These are phyloP conservation scores for Malus sylvestris DNA, from an alignment of 306 rosid genomes.

Conservation along the genomic window DNA sequence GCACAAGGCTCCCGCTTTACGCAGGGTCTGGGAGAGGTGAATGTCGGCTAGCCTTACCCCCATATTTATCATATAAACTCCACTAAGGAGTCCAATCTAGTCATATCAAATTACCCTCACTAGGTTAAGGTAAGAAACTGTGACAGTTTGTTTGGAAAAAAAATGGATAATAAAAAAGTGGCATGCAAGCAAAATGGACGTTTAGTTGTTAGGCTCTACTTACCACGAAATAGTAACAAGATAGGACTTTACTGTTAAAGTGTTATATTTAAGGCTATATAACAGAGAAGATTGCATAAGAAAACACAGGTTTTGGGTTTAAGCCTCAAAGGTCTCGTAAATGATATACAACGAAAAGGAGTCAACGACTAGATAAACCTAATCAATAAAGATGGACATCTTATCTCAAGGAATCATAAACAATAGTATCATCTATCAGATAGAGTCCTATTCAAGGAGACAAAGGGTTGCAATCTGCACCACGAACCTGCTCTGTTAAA, in stretches of 20 bases:
- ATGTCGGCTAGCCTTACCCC: too few relatives aligned
- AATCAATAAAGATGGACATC: background rate
- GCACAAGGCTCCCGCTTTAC: too few relatives aligned
- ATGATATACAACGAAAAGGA: background rate
- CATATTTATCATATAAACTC: background rate
- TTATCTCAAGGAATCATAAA: background rate
- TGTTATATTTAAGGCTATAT: background rate
- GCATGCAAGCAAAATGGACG: background rate
- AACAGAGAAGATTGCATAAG: background rate
- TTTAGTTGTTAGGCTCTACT: background rate
- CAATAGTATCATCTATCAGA: background rate
- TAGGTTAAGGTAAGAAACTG: background rate
- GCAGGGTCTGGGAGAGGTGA: too few relatives aligned
- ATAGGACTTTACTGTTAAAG: background rate
- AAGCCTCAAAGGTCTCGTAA: background rate
- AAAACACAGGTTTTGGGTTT: background rate
- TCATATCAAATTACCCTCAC: background rate
- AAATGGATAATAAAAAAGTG: background rate
- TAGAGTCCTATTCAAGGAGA: background rate
- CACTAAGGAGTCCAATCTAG: background rate
- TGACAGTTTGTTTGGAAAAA: background rate
- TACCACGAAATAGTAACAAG: background rate
- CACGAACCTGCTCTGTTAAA: conserved; percentile 68
- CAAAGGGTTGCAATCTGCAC: background rate
- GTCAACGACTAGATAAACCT: background rate